Base-by-base conservation (phyloP, 1,284 basidiomycete species). In the Ganoderma boninense region DNA sequence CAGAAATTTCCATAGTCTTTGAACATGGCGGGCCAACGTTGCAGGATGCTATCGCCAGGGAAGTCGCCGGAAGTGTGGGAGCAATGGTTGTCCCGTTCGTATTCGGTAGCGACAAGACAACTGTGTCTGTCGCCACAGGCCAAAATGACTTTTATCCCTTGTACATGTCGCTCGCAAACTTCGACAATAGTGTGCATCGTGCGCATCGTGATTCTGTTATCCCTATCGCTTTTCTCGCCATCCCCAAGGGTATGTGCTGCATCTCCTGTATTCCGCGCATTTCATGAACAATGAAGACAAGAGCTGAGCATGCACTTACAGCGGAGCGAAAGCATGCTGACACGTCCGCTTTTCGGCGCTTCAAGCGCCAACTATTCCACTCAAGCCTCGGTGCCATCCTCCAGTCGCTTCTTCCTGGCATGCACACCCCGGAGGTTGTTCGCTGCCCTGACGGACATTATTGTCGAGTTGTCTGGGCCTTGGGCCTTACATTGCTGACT, bases 81-180 rank as follows among this genome's bases (percentile, higher is more conserved):
- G 7, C 71, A 0, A 74, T 74, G 71, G 66, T 77, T 0, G 43
- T 64, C 4, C 72, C 77, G 0, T 54, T 76, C 23, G 61, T 76
- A 23, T 54, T 69, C 2, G 76, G 77, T 1, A 65, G 65, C 5
- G 75, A 78, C 70, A 77, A 77, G 70, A 78, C 77, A 0, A 76
- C 73, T 0, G 76, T 76, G 1, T 76, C 76, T 0, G 71, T 76
- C 18, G 74, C 66, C 0, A 78, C 76, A 0, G 74, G 77, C 0
- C 26, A 77, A 10, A 69, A 69, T 20, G 76, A 75, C 59, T 78
- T 67, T 59, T 68, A 77, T 43, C 77, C 76, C 0, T 10, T 78
- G 1, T 78, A 78, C 42, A 62, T 73, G 60, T 72, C 71, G 0
- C 14, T 71, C 13, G 77, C 75, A 0, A 75, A 73, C 62, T 44